phyloP scores from a whole-genome alignment of 2,329 filamentous ascomycete genomes.

The Diplodia sapinea region DNA sequence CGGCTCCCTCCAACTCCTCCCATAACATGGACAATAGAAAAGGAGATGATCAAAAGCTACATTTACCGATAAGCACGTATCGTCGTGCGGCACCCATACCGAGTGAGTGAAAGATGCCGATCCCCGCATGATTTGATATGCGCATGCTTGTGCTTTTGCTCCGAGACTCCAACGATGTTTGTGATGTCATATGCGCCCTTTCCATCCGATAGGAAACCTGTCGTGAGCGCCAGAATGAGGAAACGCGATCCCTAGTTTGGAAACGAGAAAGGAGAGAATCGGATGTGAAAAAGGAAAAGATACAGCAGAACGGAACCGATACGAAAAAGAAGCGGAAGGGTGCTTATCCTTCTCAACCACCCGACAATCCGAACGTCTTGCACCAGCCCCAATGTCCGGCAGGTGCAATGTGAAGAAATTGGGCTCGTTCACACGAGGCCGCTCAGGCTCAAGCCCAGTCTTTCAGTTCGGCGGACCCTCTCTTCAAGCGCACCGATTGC shows the following conservation, averaged over 20 bases:
- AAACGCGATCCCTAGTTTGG: neutral
- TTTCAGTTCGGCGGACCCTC: slow-evolving; percentile 9
- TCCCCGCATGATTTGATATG: slow-evolving; percentile 13
- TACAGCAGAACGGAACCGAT: neutral
- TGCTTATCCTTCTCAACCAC: neutral
- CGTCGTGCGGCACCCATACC: slow-evolving; percentile 2
- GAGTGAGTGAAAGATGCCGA: neutral
- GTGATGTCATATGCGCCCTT: slow-evolving; percentile 8
- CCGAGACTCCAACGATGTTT: slow-evolving; percentile 9
- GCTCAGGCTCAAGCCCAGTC: slow-evolving; percentile 14
- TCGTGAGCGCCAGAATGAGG: neutral
- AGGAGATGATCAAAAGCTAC: neutral
- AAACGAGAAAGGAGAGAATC: neutral
- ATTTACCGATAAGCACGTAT: neutral
- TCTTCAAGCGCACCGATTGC: slow-evolving; percentile 16
- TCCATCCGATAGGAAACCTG: neutral
- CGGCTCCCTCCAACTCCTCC: neutral
- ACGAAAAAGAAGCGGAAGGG: slow-evolving; percentile 15
- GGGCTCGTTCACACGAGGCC: slow-evolving; percentile 14
- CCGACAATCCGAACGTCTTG: neutral
- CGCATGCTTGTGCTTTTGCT: slow-evolving; percentile 7
- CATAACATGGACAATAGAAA: neutral
- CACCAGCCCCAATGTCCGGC: neutral
- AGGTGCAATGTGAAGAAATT: neutral
- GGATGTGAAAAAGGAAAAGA: neutral